Evolutionary conservation across 1,139 yeast genomes (phyloP), one percentile per base, ranked within the genome.

Genomic region (Candida tunisiensis): DNA sequence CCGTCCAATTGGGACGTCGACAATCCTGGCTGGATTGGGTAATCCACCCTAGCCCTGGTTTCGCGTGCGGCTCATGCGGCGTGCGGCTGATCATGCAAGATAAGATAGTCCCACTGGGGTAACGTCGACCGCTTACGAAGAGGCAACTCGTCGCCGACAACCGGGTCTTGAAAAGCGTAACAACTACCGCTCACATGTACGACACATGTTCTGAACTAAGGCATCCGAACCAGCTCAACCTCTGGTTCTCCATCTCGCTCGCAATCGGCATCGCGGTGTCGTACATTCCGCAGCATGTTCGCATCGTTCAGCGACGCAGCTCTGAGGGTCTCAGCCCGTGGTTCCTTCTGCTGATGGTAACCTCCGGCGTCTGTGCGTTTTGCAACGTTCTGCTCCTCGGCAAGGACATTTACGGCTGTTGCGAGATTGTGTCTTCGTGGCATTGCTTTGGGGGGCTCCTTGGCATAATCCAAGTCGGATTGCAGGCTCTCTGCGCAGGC

Each of bases 241-340:
- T 74, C 28, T 44, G 53, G 5, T 43, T 74, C 13, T 69, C 75
- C 32, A 36, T 68, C 1, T 33, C 55, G 6, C 61, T 78, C 24
- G 69, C 85, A 0, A 30, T 67, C 2, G 93, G 88, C 4, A 77
- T 82, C 15, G 65, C 73, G 25, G 41, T 63, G n/a, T 75, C 91
- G 27, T 82, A 80, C 45, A 33, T 74, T 3, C 93, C 93, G 0
- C 94, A 82, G 49, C 80, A 75, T 46, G 39, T 57, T 28, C 62
- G 77, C 26, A 72, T 82, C 26, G 51, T 66, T 28, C 42, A 47
- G 13, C 65, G 82, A 28, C 51, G 64, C 31, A 64, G 83, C 6
- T 72, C 88, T 5, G 88, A 79, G 44, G 94, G 94, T 3, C 55
- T 82, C 16, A 74, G 88, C 3, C 78, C 85, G 7, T 62, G 66